Evolutionary conservation across 2,329 filamentous ascomycete species (phyloP), one percentile per base, ranked within the genome.

Genomic region (Akanthomyces muscarius): DNA sequence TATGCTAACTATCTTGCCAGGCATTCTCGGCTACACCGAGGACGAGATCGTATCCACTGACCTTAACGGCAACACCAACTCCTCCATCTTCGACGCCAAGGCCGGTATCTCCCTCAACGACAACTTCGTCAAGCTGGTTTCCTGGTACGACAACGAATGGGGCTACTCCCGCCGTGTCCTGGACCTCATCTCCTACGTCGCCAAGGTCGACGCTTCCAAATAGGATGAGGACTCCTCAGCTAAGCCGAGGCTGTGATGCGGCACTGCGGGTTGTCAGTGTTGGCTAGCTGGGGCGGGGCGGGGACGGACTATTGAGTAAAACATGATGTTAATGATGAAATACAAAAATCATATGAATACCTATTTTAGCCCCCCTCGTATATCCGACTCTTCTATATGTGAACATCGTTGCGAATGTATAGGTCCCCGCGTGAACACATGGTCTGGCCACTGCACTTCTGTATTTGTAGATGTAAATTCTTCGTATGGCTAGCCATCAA

Each of bases 71-170:
- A 90, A 98, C 85, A 86, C 83, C 78, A 81, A 88, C 87, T 97
- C 93, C 70, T 97, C 93, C 83, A 96, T 98, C 87, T 97, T 99
- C 81, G 95, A 99, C 79, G 93, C 92, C 80, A 96, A 97, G 90
- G 95, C 95, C 66, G 95, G 95, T 86, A 98, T 99, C 82, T 90
- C 93, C 70, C 89, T 99, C 73, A 99, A 98, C 88, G 81, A 92
- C 75, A 93, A 97, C 89, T 98, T 98, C 80, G 88, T 97, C 86
- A 99, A 99, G 90, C 87, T 99, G 67, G 90, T 97, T 78, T 89
- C 89, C 74, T 98, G 94, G 95, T 97, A 97, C 83, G 92, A 97
- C 86, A 98, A 98, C 86, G 94, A 98, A 88, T 97, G 93, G 92
- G 95, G 93, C 76, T 98, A 99, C 90, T 96, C 91, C 80, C 93